Evolutionary conservation across 495 filamentous ascomycete species (phyloP), one percentile per base, ranked within the genome.

Genomic region (Penicillium bialowiezense): DNA sequence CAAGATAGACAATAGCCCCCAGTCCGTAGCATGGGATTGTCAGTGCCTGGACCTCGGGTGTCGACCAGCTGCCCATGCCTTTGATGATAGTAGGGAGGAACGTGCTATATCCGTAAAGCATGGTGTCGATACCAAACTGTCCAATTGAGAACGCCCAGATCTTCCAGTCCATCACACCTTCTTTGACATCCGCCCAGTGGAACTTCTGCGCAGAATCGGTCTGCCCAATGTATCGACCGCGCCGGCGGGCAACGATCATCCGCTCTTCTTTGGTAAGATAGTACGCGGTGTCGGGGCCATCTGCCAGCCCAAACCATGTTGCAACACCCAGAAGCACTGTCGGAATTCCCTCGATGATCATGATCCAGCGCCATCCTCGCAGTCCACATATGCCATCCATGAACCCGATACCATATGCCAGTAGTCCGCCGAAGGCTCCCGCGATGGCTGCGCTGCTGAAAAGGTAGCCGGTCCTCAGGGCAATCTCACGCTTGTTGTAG

Each of bases 81-180:
- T 79, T 68, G 67, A 91, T 89, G 54, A 91, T 90, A 18, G 85
- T 91, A 0, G 88, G 87, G 3, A 90, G 70, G 56, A 91, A 91
- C 1, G 84, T 89, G 51, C 78, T 82, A 64, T 81, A 91, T 3
- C 85, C 86, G 61, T 91, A 91, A 1, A 90, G 73, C 79, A 90
- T 85, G 7, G 81, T 88, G 56, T 86, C 85, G 9, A 74, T 69
- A 2, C 86, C 83, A 51, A 89, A 89, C 58, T 88, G 65, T 3
- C 65, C 86, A 35, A 82, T 65, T 53, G 79, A 85, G 62, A 89
- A 89, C 13, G 70, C 65, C 48, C 77, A 85, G 28, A 87, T 80
- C 64, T 85, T 86, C 82, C 82, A 86, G 60, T 88, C 85, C 39
- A 67, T 56, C 5, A 83, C 48, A 3, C 70, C 73, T 20, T 70